Evolutionary conservation across 352 stramenopile species (phyloP).

Genomic region (Phytopythium litorale): DNA sequence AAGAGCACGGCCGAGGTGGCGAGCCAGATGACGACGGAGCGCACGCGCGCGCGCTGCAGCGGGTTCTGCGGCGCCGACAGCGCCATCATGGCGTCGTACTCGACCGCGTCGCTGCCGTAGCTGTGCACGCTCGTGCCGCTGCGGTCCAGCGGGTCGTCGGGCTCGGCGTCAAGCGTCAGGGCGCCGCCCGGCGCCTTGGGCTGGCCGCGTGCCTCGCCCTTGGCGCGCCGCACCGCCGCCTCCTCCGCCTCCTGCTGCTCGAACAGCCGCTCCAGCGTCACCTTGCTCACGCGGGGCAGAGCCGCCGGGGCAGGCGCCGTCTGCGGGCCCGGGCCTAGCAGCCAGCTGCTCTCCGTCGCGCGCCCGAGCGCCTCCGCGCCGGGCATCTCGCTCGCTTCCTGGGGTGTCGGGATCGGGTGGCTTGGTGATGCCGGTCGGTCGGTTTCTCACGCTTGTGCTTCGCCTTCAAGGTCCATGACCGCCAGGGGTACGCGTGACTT

Average conservation of each 20-base stretch:
- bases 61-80: conserved; percentile 52
- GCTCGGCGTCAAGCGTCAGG: conserved; percentile 11
- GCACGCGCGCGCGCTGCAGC: conserved; percentile 37
- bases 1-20: conserved; percentile 52
- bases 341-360: conserved; percentile 4
- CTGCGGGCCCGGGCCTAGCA: neutral
- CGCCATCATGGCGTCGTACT: conserved; percentile 59
- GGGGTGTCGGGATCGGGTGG: too few relatives aligned
- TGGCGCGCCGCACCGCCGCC: conserved; percentile 6
- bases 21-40: conserved; percentile 43
- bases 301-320: conserved; percentile 13
- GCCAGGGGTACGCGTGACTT: too few relatives aligned
- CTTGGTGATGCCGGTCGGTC: neutral
- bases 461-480: too few relatives aligned
- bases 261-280: conserved; percentile 10
- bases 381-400: neutral
- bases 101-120: conserved; percentile 30
- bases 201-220: neutral
- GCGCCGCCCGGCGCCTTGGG: neutral
- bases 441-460: neutral
- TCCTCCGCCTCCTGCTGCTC: conserved; percentile 7
- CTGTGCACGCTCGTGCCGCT: conserved; percentile 30
- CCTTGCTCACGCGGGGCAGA: conserved; percentile 3
- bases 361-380: neutral
- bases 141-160: conserved; percentile 25